Conservation (phyloP, 1,284 basidiomycete genomes). For the Amylostereum areolatum region DNA sequence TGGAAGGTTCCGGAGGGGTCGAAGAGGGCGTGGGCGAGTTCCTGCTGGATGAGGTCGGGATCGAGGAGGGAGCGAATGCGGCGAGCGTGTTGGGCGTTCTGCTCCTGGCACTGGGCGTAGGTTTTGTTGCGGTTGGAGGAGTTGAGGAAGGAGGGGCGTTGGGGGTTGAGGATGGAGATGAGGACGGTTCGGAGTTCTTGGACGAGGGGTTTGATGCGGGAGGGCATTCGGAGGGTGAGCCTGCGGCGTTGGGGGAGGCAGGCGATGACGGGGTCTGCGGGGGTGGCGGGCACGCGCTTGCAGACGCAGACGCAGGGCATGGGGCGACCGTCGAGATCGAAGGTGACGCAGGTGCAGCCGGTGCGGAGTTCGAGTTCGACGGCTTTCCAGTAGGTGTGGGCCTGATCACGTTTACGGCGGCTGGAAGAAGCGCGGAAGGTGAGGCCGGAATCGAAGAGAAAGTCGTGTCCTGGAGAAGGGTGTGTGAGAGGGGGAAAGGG, state of each 20-base stretch:
- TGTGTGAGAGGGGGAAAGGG: conserved; percentile 8
- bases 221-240: conserved; percentile 63
- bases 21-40: conserved; percentile 73
- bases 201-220: conserved; percentile 70
- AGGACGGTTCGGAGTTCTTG: conserved; percentile 79
- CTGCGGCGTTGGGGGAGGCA: conserved; percentile 36
- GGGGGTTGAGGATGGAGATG: conserved; percentile 75
- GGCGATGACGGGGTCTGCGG: conserved; percentile 37
- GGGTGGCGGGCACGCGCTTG: conserved; percentile 30
- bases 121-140: conserved; percentile 26
- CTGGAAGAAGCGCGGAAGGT: conserved; percentile 70
- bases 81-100: conserved; percentile 51
- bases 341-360: conserved; percentile 82
- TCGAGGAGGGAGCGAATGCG: conserved; percentile 62
- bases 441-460: conserved; percentile 78
- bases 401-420: conserved; percentile 67
- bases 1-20: conserved; percentile 78
- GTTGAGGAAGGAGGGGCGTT: conserved; percentile 27
- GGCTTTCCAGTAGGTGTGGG: conserved; percentile 84
- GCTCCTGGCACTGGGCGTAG: conserved; percentile 39
- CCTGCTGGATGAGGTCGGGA: conserved; percentile 72
- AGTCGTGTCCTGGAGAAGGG: conserved; percentile 67
- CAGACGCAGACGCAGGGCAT: conserved; percentile 38
- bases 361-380: conserved; percentile 73
- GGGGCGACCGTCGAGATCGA: conserved; percentile 53